Evolutionary conservation across 805 yeast genomes (phyloP).

Genomic region (Saccharomycopsis guyanensis): DNA sequence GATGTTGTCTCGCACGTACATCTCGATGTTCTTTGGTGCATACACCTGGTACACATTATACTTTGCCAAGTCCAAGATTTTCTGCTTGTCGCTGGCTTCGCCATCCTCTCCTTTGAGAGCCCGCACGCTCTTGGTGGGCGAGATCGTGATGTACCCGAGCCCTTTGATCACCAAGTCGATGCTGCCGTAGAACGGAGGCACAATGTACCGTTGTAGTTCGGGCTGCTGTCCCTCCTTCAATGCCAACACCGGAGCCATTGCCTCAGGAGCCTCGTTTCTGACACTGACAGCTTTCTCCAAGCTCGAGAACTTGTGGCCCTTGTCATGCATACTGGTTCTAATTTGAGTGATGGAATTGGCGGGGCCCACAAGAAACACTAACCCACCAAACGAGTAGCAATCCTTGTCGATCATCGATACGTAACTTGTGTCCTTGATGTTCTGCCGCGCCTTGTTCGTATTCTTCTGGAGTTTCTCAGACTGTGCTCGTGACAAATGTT

Average conservation of each 20-base stretch:
- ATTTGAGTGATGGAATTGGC: conserved; percentile 39
- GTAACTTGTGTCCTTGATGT: conserved; percentile 27
- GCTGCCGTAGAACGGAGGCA: conserved; percentile 67
- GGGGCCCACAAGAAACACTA: conserved; percentile 53
- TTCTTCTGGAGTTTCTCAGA: conserved; percentile 25
- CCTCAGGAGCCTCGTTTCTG: conserved; percentile 23
- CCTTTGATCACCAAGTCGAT: conserved; percentile 59
- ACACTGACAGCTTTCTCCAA: conserved; percentile 29
- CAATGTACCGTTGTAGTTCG: conserved; percentile 34
- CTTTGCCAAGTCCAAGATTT: conserved; percentile 2
- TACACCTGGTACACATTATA: conserved; percentile 13
- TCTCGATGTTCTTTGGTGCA: conserved; percentile 16
- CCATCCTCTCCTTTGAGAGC: conserved; percentile 4
- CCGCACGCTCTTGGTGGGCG: conserved; percentile 43
- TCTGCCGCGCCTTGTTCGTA: conserved; percentile 24
- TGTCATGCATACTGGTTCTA: conserved; percentile 37
- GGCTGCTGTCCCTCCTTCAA: conserved; percentile 4
- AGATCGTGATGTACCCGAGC: conserved; percentile 54
- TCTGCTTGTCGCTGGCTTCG: not conserved
- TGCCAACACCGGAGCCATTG: conserved; percentile 23
- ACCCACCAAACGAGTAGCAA: conserved; percentile 51
- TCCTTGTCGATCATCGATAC: conserved; percentile 36
- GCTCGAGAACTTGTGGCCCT: conserved; percentile 29
- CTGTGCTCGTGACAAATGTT: conserved; percentile 16
- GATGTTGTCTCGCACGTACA: conserved; percentile 16